These are phyloP conservation scores for Ustilago tritici DNA, from an alignment of 1,284 basidiomycete genomes.

Conservation along the genomic window DNA sequence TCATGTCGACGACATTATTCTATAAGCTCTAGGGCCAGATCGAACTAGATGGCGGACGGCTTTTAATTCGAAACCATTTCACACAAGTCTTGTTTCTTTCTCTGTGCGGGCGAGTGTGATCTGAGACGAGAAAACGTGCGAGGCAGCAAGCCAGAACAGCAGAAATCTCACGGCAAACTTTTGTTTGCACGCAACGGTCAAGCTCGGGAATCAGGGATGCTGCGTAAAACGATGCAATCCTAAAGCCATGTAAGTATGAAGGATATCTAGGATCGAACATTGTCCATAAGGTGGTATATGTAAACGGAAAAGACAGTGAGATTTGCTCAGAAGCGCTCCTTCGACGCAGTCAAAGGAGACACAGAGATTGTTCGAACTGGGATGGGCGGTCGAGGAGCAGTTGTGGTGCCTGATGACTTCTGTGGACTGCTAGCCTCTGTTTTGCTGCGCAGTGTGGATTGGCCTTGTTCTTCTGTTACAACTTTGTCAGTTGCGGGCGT, in stretches of 20 bases:
- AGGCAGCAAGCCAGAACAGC: no score
- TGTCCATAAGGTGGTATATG: slow-evolving; percentile 1
- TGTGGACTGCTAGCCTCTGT: not conserved
- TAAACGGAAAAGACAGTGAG: not conserved
- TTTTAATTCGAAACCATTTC: slow-evolving; percentile 2
- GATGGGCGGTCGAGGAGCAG: slow-evolving; percentile 24
- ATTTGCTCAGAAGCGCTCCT: slow-evolving; percentile 13
- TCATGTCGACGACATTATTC: slow-evolving; percentile 54
- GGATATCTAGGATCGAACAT: not conserved
- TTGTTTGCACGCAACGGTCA: no score
- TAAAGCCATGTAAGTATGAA: no score
- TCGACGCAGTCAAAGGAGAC: slow-evolving; percentile 13
- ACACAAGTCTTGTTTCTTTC: no score
- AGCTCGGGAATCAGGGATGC: no score
- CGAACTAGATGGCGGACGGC: not conserved
- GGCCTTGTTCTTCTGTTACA: not conserved
- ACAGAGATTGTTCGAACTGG: slow-evolving; percentile 25
- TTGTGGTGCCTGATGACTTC: not conserved
- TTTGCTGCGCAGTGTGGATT: not conserved
- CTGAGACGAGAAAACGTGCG: no score
- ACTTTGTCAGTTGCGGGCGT: not conserved
- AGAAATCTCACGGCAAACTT: no score
- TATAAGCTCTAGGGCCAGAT: slow-evolving; percentile 16
- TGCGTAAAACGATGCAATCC: no score
- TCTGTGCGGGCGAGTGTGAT: no score